Evolutionary conservation across 2,329 filamentous ascomycete genomes (phyloP).

Genomic region (Thelonectria discophora): DNA sequence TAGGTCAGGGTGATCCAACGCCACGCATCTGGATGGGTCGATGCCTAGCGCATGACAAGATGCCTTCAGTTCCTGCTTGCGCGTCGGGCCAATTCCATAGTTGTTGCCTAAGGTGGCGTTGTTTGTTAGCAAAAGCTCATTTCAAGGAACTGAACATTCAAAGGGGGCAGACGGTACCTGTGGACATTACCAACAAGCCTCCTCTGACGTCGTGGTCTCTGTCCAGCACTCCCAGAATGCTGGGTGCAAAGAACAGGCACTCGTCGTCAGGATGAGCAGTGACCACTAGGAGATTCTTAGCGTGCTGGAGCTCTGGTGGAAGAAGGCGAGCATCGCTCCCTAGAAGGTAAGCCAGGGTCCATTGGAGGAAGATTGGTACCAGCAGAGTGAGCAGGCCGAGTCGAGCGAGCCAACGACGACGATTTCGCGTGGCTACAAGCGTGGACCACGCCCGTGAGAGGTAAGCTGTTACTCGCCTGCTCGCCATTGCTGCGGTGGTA

Average conservation of each 20-base stretch:
- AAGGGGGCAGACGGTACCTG: not conserved
- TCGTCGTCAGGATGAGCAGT: conserved; percentile 2
- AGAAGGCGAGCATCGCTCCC: conserved; percentile 1
- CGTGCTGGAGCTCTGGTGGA: not conserved
- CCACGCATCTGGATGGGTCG: not conserved
- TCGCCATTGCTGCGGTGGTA: not conserved
- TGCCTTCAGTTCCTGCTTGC: not conserved
- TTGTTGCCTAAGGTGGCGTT: not conserved
- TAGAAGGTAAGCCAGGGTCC: not conserved
- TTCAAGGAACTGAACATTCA: not conserved
- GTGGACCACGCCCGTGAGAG: not conserved
- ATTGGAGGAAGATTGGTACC: not conserved
- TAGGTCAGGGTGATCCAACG: not conserved
- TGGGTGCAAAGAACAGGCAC: not conserved
- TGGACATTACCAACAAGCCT: conserved; percentile 1
- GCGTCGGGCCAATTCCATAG: not conserved
- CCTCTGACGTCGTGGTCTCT: not conserved
- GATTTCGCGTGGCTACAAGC: not conserved
- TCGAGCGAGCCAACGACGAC: not conserved
- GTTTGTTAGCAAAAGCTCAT: not conserved
- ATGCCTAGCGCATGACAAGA: not conserved
- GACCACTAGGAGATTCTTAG: conserved; percentile 3
- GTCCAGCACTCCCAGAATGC: conserved; percentile 1
- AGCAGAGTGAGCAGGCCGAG: not conserved
- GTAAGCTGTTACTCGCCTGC: not conserved